phyloP scores from a whole-genome alignment of 2,329 filamentous ascomycete species.

The Zasmidium cellare region DNA sequence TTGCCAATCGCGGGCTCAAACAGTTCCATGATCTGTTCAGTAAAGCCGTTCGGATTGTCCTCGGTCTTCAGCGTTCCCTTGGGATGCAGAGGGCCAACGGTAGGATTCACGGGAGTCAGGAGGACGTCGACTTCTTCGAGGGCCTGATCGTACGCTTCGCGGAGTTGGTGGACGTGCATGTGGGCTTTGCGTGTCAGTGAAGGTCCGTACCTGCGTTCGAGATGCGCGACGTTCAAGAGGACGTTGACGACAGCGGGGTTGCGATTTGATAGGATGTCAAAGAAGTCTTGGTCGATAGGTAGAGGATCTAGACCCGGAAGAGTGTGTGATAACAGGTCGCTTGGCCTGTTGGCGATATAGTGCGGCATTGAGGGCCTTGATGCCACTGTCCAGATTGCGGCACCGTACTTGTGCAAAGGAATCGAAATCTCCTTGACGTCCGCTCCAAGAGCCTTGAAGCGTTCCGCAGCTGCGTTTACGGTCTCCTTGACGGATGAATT shows the following conservation, averaged over 20 bases:
- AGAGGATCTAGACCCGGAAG: slow-evolving; percentile 33
- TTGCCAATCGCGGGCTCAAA: slow-evolving; percentile 47
- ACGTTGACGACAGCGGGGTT: slow-evolving; percentile 51
- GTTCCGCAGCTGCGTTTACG: slow-evolving; percentile 40
- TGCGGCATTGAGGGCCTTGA: slow-evolving; percentile 34
- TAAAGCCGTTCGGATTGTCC: slow-evolving; percentile 28
- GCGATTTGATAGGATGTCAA: slow-evolving; percentile 43
- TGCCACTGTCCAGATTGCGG: slow-evolving; percentile 50
- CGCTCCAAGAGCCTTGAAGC: slow-evolving; percentile 45
- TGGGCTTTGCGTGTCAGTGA: slow-evolving; percentile 47
- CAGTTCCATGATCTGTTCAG: slow-evolving; percentile 39
- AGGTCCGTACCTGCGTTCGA: slow-evolving; percentile 32
- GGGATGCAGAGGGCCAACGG: slow-evolving; percentile 46
- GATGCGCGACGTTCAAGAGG: slow-evolving; percentile 41
- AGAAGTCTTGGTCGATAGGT: slow-evolving; percentile 42
- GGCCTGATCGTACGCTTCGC: slow-evolving; percentile 50
- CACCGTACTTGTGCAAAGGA: slow-evolving; percentile 49
- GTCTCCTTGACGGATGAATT: slow-evolving; percentile 39
- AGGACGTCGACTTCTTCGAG: slow-evolving; percentile 50
- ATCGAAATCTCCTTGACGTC: slow-evolving; percentile 47
- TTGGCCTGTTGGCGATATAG: slow-evolving; percentile 31
- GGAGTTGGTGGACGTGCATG: slow-evolving; percentile 48
- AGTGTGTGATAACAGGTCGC: slow-evolving; percentile 32
- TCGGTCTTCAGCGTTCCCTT: slow-evolving; percentile 19
- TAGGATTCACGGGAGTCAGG: slow-evolving; percentile 50